These are phyloP conservation scores for Vaccinium corymbosum DNA, from an alignment of 148 eudicot genomes.

Conservation along the genomic window DNA sequence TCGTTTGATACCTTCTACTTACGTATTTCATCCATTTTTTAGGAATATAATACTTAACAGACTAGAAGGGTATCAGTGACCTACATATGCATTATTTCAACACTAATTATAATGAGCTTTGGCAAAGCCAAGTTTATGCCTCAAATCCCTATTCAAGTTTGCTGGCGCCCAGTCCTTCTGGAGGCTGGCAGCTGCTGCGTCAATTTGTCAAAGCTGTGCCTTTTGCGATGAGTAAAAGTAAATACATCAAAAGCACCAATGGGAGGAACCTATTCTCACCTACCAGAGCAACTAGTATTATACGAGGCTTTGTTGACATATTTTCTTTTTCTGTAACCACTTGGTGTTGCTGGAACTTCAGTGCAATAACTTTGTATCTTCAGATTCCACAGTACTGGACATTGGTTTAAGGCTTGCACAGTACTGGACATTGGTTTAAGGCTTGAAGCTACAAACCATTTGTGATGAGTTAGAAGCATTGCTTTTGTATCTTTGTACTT, in stretches of 20 bases:
- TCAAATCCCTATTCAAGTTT: constrained; percentile 4
- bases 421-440: neutral
- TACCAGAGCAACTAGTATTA: neutral
- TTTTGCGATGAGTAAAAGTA: neutral
- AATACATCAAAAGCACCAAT: neutral
- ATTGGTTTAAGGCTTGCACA: neutral
- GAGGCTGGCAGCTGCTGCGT: neutral
- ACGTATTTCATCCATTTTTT: neutral
- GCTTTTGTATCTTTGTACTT: neutral
- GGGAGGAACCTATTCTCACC: neutral
- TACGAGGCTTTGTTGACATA: neutral
- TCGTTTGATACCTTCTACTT: neutral
- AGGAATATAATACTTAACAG: neutral
- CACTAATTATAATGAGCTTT: neutral
- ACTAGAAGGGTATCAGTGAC: neutral
- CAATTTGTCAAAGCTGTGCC: neutral
- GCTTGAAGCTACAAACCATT: neutral
- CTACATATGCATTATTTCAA: neutral
- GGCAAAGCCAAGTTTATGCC: neutral
- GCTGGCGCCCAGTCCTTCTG: neutral
- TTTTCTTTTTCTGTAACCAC: neutral
- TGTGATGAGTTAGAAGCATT: neutral
- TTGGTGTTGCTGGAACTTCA: constrained; percentile 1
- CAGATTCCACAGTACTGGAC: neutral
- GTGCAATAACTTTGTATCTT: neutral